phyloP scores from a whole-genome alignment of 2,329 filamentous ascomycete species.

The Paramyrothecium roridum region DNA sequence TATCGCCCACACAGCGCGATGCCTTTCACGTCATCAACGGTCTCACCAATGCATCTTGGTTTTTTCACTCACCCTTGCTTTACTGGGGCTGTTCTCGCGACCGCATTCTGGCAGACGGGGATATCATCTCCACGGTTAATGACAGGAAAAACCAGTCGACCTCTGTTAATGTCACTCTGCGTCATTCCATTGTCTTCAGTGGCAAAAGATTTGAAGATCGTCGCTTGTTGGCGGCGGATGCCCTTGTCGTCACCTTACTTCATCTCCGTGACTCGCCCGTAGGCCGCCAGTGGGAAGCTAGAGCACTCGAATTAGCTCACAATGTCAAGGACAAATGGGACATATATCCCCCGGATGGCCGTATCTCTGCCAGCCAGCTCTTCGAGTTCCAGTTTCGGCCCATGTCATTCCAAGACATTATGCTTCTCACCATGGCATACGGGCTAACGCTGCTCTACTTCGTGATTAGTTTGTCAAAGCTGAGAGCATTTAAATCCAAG shows the following conservation, averaged over 20 bases:
- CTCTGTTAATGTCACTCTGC: constrained; percentile 68
- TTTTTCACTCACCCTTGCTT: constrained; percentile 78
- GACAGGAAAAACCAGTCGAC: constrained; percentile 58
- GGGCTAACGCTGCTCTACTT: constrained; percentile 62
- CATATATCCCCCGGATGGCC: constrained; percentile 60
- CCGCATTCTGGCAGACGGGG: constrained; percentile 53
- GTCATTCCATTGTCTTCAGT: constrained; percentile 77
- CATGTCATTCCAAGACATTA: constrained; percentile 63
- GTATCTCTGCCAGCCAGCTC: constrained; percentile 53
- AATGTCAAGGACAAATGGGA: constrained; percentile 55
- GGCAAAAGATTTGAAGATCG: constrained; percentile 73
- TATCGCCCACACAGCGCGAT: constrained; percentile 47
- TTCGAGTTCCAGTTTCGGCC: constrained; percentile 80
- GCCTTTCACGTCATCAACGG: constrained; percentile 58
- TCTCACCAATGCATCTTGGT: constrained; percentile 64
- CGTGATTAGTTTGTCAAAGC: constrained; percentile 61
- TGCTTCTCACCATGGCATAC: constrained; percentile 65
- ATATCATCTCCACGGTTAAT: constrained; percentile 70
- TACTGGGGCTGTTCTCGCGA: constrained; percentile 72
- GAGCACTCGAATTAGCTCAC: constrained; percentile 49
- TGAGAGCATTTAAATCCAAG: constrained; percentile 73
- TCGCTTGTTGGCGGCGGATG: constrained; percentile 68
- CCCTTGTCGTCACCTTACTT: constrained; percentile 73
- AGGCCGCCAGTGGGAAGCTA: constrained; percentile 62
- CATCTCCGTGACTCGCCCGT: constrained; percentile 64